Conservation (phyloP, 805 yeast genomes). For the Cyberlindnera mycetangii region DNA sequence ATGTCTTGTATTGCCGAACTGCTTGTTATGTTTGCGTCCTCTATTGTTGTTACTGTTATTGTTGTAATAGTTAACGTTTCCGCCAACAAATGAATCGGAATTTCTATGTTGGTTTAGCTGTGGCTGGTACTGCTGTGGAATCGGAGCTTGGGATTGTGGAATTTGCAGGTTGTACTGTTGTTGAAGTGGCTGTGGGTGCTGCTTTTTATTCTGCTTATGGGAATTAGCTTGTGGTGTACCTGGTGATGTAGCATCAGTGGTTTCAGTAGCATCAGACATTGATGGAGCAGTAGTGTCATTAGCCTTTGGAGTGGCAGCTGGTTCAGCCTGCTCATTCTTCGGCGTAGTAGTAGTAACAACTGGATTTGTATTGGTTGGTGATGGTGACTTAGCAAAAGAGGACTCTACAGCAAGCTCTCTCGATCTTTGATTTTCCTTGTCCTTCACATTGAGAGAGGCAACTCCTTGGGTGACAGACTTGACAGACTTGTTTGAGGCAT, state of each 20-base stretch:
- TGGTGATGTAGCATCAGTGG: constrained; percentile 2
- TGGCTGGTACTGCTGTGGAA: constrained; percentile 1
- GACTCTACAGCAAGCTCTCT: background rate
- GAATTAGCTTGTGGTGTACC: background rate
- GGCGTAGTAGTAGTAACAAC: background rate
- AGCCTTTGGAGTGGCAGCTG: background rate
- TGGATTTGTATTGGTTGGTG: background rate
- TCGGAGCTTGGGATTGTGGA: background rate
- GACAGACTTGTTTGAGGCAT: background rate
- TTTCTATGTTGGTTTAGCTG: constrained; percentile 18
- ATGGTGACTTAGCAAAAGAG: background rate
- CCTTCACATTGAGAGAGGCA: background rate
- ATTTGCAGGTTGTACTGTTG: background rate
- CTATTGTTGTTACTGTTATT: constrained; percentile 6
- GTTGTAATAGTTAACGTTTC: constrained; percentile 4
- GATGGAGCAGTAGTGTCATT: background rate
- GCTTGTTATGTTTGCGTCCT: constrained; percentile 14
- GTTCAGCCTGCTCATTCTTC: background rate
- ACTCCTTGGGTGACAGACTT: background rate
- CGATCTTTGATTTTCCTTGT: background rate
- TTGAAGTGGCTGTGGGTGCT: background rate
- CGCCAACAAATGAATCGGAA: constrained; percentile 19
- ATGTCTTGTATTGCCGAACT: constrained; percentile 19
- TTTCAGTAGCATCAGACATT: background rate
- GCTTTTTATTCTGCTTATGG: background rate